Base-by-base conservation (phyloP, 2,329 filamentous ascomycete species). In the Myotisia sp. region DNA sequence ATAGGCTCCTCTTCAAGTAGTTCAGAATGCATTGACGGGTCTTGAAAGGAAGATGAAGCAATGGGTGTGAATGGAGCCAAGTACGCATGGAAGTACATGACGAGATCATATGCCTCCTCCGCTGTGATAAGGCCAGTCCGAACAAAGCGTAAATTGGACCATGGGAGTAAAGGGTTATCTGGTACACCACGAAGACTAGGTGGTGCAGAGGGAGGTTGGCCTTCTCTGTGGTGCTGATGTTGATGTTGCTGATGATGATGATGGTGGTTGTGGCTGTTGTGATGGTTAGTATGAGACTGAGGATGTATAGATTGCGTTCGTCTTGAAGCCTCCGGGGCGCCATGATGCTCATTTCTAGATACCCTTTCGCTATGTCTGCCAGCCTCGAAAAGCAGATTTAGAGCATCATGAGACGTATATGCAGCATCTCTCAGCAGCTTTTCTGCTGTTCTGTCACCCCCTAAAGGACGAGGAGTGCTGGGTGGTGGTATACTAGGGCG, bases 91-190 rank as follows among this genome's bases (percentile, higher is more conserved):
- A 92, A 92, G 58, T 92, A 92, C 50, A 85, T 76, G 40, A 93
- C 79, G 47, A 92, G 92, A 31, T 76, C 74, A 47, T 92, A 80
- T 14, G 81, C 85, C 55, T 93, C 85, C 41, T 77, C 73, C 1
- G 83, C 78, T 0, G 83, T 90, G 54, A 93, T 86, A 82, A 84
- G 92, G 5, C 85, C 85, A 10, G 82, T 82, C 33, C 82, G 74
- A 12, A 93, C 85, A 53, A 92, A 92, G 26, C 83, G 75, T 54
- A 92, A 86, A 42, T 80, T 68, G 1, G 74, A 71, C 85, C 85
- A 93, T 7, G 81, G 76, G 47, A 72, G 74, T 37, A 90, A 58
- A 0, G 81, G 81, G 28, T 76, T 69, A 19, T 37, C 39, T 7
- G 28, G 14, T 3, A 22, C 32, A 7, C 38, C 34, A 7, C 38